phyloP scores from a whole-genome alignment of 352 stramenopile genomes.

The Pythium rhizo-oryzae region DNA sequence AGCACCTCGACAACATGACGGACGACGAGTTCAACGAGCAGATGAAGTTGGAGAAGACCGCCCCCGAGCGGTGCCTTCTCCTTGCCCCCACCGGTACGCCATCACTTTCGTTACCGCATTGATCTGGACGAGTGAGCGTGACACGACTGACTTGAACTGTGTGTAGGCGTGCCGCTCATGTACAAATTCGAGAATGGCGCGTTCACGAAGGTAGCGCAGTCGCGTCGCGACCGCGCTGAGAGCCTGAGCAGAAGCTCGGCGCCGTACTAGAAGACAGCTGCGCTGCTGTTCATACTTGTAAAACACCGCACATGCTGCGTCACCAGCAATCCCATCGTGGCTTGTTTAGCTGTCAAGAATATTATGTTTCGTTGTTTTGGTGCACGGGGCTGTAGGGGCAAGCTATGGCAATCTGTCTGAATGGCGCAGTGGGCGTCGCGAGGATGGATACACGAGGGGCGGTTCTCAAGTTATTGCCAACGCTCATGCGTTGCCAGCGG shows the following conservation, averaged over 20 bases:
- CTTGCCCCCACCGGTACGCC: slow-evolving; percentile 67
- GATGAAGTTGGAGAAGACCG: slow-evolving; percentile 85
- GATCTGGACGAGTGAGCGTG: not conserved
- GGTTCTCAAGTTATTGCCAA: not conserved
- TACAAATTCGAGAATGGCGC: slow-evolving; percentile 80
- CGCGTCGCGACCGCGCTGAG: slow-evolving; percentile 69
- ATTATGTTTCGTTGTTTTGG: slow-evolving; percentile 22
- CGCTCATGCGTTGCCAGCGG: slow-evolving; percentile 32
- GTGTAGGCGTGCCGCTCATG: slow-evolving; percentile 75
- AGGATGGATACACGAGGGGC: not conserved
- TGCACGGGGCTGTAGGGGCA: not conserved
- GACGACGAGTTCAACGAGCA: slow-evolving; percentile 75
- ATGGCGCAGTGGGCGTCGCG: not conserved
- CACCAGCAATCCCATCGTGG: not conserved
- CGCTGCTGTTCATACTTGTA: not conserved
- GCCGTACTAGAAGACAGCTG: slow-evolving; percentile 48
- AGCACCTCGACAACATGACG: slow-evolving; percentile 81
- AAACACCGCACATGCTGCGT: not conserved
- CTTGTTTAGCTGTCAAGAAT: slow-evolving; percentile 18
- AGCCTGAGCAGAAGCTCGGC: slow-evolving; percentile 72
- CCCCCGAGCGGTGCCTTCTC: slow-evolving; percentile 71
- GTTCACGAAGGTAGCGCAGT: slow-evolving; percentile 74
- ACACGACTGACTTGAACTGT: not conserved
- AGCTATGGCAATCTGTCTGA: not conserved
- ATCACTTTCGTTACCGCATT: not conserved